Conservation (phyloP, 805 yeast species). For the Starmerella stigmatis region DNA sequence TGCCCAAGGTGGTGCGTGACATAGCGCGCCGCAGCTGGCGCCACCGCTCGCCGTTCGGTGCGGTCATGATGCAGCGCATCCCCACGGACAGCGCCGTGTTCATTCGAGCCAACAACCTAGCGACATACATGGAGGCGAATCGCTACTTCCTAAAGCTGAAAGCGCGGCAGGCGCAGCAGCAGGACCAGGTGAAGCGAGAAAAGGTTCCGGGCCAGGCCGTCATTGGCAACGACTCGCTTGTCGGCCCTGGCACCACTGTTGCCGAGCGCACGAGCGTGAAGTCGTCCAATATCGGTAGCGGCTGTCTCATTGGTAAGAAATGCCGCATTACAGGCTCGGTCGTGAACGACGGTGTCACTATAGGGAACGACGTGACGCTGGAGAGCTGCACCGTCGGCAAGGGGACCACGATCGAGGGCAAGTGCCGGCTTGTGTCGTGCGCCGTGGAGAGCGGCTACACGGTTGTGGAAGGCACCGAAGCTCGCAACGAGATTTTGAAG, state of each 20-base stretch:
- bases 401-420: slow-evolving; percentile 50
- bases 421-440: slow-evolving; percentile 64
- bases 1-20: slow-evolving; percentile 53
- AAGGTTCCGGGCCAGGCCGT: slow-evolving; percentile 42
- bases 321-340: slow-evolving; percentile 85
- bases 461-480: slow-evolving; percentile 43
- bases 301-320: slow-evolving; percentile 69
- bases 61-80: slow-evolving; percentile 57
- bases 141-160: slow-evolving; percentile 55
- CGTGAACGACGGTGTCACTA: slow-evolving; percentile 53
- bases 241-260: slow-evolving; percentile 55
- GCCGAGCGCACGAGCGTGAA: slow-evolving; percentile 83
- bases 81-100: slow-evolving; percentile 47
- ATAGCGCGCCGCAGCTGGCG: slow-evolving; percentile 88
- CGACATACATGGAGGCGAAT: slow-evolving; percentile 83
- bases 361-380: slow-evolving; percentile 60
- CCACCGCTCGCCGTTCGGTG: slow-evolving; percentile 48
- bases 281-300: slow-evolving; percentile 66
- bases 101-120: slow-evolving; percentile 64
- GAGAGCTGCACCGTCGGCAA: slow-evolving; percentile 86
- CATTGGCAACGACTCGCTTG: slow-evolving; percentile 76
- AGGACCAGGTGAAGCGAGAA: slow-evolving; percentile 16
- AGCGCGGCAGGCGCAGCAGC: slow-evolving; percentile 33
- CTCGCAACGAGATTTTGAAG: slow-evolving; percentile 26
- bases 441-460: slow-evolving; percentile 71